A percentile compares a stretch with the other conserved stretches of the same genome.
Conservation (phyloP, 805 yeast species). For the Suhomyces tanzawaensis region DNA sequence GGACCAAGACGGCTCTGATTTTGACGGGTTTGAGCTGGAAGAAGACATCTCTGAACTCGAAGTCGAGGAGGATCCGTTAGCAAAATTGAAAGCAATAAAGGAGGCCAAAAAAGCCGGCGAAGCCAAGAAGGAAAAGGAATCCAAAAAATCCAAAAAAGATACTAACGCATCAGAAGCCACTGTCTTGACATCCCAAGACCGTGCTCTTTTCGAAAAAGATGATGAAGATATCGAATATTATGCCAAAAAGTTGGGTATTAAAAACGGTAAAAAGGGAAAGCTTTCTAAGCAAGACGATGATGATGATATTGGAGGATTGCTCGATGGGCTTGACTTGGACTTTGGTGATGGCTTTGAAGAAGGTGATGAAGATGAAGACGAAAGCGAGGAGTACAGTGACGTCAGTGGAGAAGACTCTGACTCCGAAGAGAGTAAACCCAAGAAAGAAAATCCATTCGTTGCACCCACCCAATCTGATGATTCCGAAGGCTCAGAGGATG, state of each 20-base stretch:
- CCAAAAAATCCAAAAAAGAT: constrained; percentile 9
- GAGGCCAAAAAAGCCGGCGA: constrained; percentile 12
- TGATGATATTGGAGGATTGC: constrained; percentile 77
- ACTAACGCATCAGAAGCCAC: constrained; percentile 3
- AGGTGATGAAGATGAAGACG: constrained; percentile 17
- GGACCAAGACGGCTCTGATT: constrained; percentile 14
- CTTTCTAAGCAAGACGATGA: constrained; percentile 57
- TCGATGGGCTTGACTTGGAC: constrained; percentile 70
- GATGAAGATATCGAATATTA: constrained; percentile 80
- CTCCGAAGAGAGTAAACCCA: constrained; percentile 13
- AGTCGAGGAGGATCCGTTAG: constrained; percentile 22
- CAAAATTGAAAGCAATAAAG: constrained; percentile 21
- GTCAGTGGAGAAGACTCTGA: constrained; percentile 16
- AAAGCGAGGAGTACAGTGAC: constrained; percentile 18
- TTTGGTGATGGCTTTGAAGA: constrained; percentile 30
- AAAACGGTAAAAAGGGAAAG: constrained; percentile 47
- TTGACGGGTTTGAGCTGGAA: constrained; percentile 11
- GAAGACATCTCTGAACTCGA: constrained; percentile 8
- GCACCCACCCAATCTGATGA: constrained; percentile 43
- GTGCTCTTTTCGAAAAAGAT: constrained; percentile 52
- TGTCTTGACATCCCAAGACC: constrained; percentile 40
- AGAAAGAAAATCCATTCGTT: constrained; percentile 69
- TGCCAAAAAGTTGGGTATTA: constrained; percentile 75
- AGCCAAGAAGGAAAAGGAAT: constrained; percentile 7
- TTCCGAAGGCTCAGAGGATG: constrained; percentile 9